Evolutionary conservation across 805 yeast species (phyloP).

Genomic region (Pichia rugopelliculosa): DNA sequence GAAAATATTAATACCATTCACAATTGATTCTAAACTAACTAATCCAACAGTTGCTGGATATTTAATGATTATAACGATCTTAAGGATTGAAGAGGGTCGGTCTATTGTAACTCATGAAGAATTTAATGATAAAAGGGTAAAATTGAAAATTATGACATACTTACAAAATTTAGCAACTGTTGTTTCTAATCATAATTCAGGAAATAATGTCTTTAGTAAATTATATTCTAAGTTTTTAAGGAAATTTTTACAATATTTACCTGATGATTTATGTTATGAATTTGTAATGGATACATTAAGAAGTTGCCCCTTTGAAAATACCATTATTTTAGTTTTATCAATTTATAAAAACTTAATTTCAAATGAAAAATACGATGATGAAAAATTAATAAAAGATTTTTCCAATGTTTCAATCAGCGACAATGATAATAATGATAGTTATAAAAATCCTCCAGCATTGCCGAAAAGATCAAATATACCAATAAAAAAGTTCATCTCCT

Average conservation of each 20-base stretch:
- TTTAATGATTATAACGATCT: conserved; percentile 12
- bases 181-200: conserved; percentile 15
- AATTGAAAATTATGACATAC: conserved; percentile 16
- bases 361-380: conserved; percentile 23
- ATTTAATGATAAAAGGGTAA: not conserved
- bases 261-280: conserved; percentile 48
- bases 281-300: conserved; percentile 59
- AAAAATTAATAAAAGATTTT: conserved; percentile 2
- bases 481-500: conserved; percentile 39
- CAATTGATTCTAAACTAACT: conserved; percentile 18
- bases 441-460: not conserved
- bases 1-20: conserved; percentile 34
- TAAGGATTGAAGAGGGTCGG: not conserved
- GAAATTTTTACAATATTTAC: conserved; percentile 49
- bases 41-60: conserved; percentile 15
- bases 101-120: not conserved
- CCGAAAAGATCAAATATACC: conserved; percentile 14
- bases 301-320: conserved; percentile 48
- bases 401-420: not conserved
- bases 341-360: conserved; percentile 62
- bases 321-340: conserved; percentile 53
- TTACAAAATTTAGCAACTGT: conserved; percentile 21
- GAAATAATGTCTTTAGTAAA: conserved; percentile 6
- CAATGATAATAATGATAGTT: not conserved
- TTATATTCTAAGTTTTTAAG: conserved; percentile 56